Base-by-base conservation (phyloP, 495 filamentous ascomycete genomes). In the Mycothermus thermophilus region DNA sequence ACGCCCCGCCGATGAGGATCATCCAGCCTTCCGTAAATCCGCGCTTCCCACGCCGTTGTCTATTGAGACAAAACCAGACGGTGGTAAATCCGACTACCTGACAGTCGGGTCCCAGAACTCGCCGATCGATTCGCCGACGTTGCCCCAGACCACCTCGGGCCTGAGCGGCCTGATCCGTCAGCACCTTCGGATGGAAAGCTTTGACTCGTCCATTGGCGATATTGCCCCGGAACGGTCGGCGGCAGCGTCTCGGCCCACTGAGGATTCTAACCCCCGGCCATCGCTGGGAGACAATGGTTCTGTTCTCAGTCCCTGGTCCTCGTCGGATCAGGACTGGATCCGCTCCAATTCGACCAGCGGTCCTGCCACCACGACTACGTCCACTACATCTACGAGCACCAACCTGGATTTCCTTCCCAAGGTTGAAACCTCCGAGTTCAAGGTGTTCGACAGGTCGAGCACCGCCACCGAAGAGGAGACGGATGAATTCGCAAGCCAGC, bases 141-240 rank as follows among this genome's bases (percentile, higher is more conserved):
- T 94, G 3, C n/a, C n/a, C n/a, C 79, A 79, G 8, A 74, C 83
- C 7, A 41, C 54, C 0, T 58, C 74, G 32, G 83, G 80, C 9
- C 64, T 95, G 13, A 85, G 76, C 48, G 80, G 81, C 13, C 69
- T 95, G 55, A 77, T 95, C 24, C 78, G 79, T 20, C 76, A 85
- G 37, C 92, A 96, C 57, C 67, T 99, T 10, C 79, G 90, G 15
- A 72, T 72, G 10, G 74, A 80, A 34, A 96, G 90, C 57, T 78
- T 78, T 35, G 63, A 69, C 26, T 94, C 86, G 15, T 88, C 85
- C 0, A 66, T 90, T 28, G 82, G 77, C 51, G 75, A 67, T 4
- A 40, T 36, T 1, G 23, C 41, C 0, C 47, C 50, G 8, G 41
- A 50, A 11, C 51, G 44, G 2, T 46, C 48, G 0, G 47, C 47